Base-by-base conservation (phyloP, 2,329 filamentous ascomycete species). In the Colletotrichum salicis region DNA sequence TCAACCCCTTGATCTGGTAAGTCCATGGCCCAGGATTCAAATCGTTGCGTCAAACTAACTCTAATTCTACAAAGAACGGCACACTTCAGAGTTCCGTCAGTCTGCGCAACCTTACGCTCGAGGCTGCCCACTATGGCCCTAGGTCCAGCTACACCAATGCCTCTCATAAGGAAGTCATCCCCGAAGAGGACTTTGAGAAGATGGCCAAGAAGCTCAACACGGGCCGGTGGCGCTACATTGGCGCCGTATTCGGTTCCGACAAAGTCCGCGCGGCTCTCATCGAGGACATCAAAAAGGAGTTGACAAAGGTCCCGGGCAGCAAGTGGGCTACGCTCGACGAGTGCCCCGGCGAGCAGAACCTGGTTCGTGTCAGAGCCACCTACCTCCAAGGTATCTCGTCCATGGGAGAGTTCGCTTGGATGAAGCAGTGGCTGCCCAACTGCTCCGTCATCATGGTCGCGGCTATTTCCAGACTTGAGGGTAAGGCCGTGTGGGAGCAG, bases 111-210 rank as follows among this genome's bases (percentile, higher is more conserved):
- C 56, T 71, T 0, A 71, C 64, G 1, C 51, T 67, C 1, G 68
- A 71, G 19, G 68, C 68, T 5, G 68, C 68, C 3, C 57, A 67
- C 51, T 71, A 71, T 41, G 68, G 68, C 24, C 57, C 68, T 3
- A 64, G 68, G 6, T 71, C 68, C 12, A 67, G 68, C 51, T 71
- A 71, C 29, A 71, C 64, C 37, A 71, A 62, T 3, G 79, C 64
- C 2, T 72, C 65, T 6, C 63, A 67, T 5, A 24, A 29, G 4
- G 64, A 71, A 52, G 3, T 67, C 5, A 71, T 71, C 3, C 68
- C 68, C 0, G 63, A 71, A 10, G 68, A 62, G 13, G 68, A 71
- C 57, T 71, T 71, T 5, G 64, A 71, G 51, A 67, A 62, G 37
- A 67, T 62, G 57, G 64, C 64, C 13, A 62, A 67, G 37, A 71